These are phyloP conservation scores for Tulasnella calospora DNA, from an alignment of 768 basidiomycete genomes.

Conservation along the genomic window DNA sequence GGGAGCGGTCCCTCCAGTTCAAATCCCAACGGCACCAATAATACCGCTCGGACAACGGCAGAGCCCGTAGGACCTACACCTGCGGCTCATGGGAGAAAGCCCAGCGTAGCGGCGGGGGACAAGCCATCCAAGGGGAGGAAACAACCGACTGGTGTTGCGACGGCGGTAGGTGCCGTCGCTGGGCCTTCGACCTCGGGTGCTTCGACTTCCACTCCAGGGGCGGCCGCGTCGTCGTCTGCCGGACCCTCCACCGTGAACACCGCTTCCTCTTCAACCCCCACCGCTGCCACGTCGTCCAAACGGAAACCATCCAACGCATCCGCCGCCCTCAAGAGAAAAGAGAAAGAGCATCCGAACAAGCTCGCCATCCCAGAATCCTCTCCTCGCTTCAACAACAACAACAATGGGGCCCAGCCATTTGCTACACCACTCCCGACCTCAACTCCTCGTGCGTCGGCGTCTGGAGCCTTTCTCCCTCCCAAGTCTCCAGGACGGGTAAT, in stretches of 20 bases:
- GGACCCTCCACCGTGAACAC: slow-evolving; percentile 12
- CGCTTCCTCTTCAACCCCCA: neutral
- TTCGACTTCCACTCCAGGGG: neutral
- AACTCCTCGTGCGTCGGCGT: slow-evolving; percentile 4
- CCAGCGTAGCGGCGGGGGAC: neutral
- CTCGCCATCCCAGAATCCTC: slow-evolving; percentile 2
- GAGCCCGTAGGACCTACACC: neutral
- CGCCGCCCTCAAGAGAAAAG: slow-evolving; percentile 11
- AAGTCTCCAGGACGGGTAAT: neutral
- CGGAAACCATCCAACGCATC: slow-evolving; percentile 14
- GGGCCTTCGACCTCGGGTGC: slow-evolving; percentile 13
- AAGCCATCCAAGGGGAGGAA: slow-evolving; percentile 20
- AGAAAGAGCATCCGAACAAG: slow-evolving; percentile 8
- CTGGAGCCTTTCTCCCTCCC: neutral
- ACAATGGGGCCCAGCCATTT: neutral
- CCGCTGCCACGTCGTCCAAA: slow-evolving; percentile 12
- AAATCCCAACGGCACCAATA: slow-evolving; percentile 7
- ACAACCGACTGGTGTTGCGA: neutral
- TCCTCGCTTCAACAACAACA: slow-evolving; percentile 11
- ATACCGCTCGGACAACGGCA: neutral
- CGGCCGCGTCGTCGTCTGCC: slow-evolving; percentile 11
- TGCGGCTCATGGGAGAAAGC: slow-evolving; percentile 13
- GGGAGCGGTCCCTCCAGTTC: neutral
- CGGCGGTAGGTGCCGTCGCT: slow-evolving; percentile 11
- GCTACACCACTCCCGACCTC: slow-evolving; percentile 1